Evolutionary conservation across 2,329 filamentous ascomycete genomes (phyloP).

Genomic region (Penicillium janthinellum): DNA sequence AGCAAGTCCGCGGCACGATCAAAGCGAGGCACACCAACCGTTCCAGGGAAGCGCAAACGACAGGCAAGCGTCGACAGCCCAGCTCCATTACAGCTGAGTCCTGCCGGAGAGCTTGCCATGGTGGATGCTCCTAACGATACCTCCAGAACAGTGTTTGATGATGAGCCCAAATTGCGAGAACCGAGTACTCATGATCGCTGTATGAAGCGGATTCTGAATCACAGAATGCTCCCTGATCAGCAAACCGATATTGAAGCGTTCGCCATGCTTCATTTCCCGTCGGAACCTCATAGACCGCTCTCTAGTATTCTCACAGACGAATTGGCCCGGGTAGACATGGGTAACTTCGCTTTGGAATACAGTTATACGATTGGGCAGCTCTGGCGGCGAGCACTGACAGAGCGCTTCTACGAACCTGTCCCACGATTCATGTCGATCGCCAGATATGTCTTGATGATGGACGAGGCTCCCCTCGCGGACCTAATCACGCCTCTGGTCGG

Average conservation of each 20-base stretch:
- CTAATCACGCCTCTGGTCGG: conserved; percentile 43
- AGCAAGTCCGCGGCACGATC: conserved; percentile 52
- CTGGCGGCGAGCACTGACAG: conserved; percentile 59
- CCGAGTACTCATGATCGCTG: conserved; percentile 35
- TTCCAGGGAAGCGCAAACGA: conserved; percentile 61
- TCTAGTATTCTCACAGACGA: conserved; percentile 58
- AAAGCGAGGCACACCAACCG: conserved; percentile 58
- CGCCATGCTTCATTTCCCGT: conserved; percentile 56
- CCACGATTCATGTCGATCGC: conserved; percentile 46
- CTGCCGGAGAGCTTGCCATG: conserved; percentile 28
- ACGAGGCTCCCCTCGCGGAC: conserved; percentile 39
- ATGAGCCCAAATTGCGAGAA: conserved; percentile 26
- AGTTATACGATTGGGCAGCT: conserved; percentile 54
- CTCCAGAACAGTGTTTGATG: conserved; percentile 27
- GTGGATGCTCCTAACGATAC: conserved; percentile 32
- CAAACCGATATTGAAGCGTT: conserved; percentile 59
- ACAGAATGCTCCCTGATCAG: conserved; percentile 52
- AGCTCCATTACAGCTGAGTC: conserved; percentile 48
- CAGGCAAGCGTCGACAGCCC: conserved; percentile 55
- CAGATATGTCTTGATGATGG: conserved; percentile 43
- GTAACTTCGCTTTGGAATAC: conserved; percentile 52
- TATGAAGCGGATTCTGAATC: conserved; percentile 58
- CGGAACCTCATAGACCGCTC: conserved; percentile 50
- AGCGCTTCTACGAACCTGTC: conserved; percentile 52
- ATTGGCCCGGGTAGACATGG: conserved; percentile 46